A percentile compares a stretch with the other conserved stretches of the same genome.
phyloP scores from a whole-genome alignment of 108 stramenopile species.

The Hondaea fermentalgiana region DNA sequence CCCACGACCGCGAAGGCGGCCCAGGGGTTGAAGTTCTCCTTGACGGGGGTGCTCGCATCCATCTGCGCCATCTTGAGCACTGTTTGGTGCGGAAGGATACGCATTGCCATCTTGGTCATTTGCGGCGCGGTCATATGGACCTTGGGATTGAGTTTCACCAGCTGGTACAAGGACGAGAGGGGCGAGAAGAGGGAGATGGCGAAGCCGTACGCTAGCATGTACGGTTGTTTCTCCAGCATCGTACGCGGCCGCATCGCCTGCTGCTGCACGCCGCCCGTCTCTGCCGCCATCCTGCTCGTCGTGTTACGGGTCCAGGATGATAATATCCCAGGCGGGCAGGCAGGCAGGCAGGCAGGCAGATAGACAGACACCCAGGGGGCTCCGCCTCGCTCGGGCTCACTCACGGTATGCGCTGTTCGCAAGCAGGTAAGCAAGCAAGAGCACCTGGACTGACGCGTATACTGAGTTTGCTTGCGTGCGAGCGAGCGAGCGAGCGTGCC shows the following conservation, averaged over 20 bases:
- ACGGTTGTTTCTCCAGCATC: conserved; percentile 28
- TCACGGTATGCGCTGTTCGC: no score
- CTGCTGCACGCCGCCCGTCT: background rate
- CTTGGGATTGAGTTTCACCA: conserved; percentile 24
- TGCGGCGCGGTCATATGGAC: background rate
- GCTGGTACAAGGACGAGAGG: conserved; percentile 28
- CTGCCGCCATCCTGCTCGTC: background rate
- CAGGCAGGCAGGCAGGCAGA: no score
- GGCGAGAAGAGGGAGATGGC: conserved; percentile 35
- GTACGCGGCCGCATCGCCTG: conserved; percentile 24
- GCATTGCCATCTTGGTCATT: background rate
- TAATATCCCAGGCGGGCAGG: no score
- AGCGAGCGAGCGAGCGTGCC: no score
- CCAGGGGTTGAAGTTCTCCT: conserved; percentile 39
- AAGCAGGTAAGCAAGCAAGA: no score
- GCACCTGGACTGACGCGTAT: no score
- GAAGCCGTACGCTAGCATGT: conserved; percentile 33
- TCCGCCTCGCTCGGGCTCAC: no score
- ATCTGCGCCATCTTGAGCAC: conserved; percentile 34
- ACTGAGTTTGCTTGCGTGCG: no score
- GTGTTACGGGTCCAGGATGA: no score
- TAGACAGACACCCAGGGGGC: no score
- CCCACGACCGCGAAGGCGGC: conserved; percentile 39
- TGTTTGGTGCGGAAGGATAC: conserved; percentile 34
- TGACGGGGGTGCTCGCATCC: conserved; percentile 35